Conservation (phyloP, 2,329 filamentous ascomycete genomes). For the Ascochyta viciae-villosae region DNA sequence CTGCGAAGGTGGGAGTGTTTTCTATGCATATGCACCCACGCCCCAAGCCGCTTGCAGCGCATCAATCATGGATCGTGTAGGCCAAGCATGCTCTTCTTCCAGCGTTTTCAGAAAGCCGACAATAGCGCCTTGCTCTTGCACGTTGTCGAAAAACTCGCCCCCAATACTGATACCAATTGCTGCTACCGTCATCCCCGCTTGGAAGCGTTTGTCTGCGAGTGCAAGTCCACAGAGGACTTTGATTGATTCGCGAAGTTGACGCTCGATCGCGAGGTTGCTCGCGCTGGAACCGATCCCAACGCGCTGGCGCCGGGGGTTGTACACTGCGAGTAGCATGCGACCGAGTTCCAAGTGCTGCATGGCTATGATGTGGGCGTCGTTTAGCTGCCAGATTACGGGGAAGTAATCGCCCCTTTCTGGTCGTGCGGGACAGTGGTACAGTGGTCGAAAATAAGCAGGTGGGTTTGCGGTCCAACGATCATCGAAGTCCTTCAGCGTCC, state of each 20-base stretch:
- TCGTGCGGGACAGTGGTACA: not conserved
- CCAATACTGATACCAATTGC: not conserved
- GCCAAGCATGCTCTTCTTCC: not conserved
- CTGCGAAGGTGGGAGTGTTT: too few species aligned
- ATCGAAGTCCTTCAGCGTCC: not conserved
- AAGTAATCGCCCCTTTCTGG: not conserved
- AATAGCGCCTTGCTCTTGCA: not conserved
- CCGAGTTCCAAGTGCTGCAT: conserved; percentile 3
- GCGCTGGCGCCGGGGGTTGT: not conserved
- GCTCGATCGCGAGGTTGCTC: not conserved
- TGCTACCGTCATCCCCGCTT: not conserved
- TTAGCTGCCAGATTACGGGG: not conserved
- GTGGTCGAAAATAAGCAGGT: not conserved
- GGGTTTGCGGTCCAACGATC: not conserved
- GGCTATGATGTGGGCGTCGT: not conserved
- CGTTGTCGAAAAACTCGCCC: not conserved
- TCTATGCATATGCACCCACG: not conserved
- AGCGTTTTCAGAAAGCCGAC: not conserved
- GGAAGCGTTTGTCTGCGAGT: not conserved
- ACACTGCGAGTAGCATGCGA: conserved; percentile 1
- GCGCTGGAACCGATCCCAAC: not conserved
- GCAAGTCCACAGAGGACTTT: not conserved
- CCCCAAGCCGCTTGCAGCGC: not conserved
- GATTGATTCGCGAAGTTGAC: not conserved
- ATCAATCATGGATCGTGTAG: not conserved